Base-by-base conservation (phyloP, 371 early-diverging fungal species). In the Encephalitozoon cuniculi region DNA sequence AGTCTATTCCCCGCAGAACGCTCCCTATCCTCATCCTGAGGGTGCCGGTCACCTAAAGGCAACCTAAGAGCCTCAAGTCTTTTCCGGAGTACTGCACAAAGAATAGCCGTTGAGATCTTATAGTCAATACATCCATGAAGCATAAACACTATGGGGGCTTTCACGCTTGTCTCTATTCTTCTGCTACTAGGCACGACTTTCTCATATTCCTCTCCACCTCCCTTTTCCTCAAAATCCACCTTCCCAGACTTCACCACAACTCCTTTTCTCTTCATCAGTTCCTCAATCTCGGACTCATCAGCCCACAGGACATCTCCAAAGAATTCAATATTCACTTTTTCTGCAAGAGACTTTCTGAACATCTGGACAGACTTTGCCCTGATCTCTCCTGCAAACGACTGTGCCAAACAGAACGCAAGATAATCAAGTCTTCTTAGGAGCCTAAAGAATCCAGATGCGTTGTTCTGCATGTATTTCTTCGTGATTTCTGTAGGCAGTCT, bases 341-440 rank as follows among this genome's bases (percentile, higher is more conserved):
- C 46, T 18, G 18, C 25, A 8, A 44, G 8, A 6, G 28, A 34
- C 25, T 65, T 65, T 23, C 11, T 41, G n/a, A 65, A 65, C 37
- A 34, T 21, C 4, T 49, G 49, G 0, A 49, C 21, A 26, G 28
- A 49, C 34, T 25, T 53, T 9, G 34, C 11, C 23, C 75, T 68
- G 5, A 74, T 15, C 21, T 53, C 59, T 34, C 52, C 68, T 63
- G 40, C 28, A 74, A 43, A 74, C 1, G 25, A 49, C 32, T 59
- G 75, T 21, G 59, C 28, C 8, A 74, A 11, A 41, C 75, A 67
- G 41, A 34, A 74, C 43, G 54, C 43, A 53, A 74, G 26, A 39
- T 51, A 68, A 28, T 74, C 75, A 28, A 64, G 21, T 32, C 21
- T 49, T 63, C 68, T 25, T 7, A 40, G n/a, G 9, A 44, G 18